Evolutionary conservation across 2,329 filamentous ascomycete genomes (phyloP), one percentile per base, ranked within the genome.

Genomic region (Sphaerulina musiva): DNA sequence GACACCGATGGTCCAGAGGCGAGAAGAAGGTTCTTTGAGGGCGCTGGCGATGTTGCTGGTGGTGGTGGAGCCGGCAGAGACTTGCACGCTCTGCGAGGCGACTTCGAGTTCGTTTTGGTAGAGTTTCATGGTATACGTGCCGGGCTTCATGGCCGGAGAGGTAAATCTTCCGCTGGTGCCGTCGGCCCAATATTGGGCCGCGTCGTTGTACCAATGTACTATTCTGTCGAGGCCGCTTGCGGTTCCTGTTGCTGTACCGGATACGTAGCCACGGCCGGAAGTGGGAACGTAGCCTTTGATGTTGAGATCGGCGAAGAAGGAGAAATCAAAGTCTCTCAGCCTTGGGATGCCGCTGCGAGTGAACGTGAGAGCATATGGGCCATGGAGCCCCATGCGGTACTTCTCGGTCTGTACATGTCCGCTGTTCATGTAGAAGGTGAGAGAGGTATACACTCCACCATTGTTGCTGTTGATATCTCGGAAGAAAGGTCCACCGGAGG

Each of bases 351-450:
- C 78, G 7, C 77, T 79, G 57, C 80, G 77, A 11, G 77, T 79
- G 68, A 86, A 86, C 7, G 74, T 69, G 66, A 86, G 74, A 2
- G 79, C 76, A 60, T 86, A 87, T 0, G 84, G 83, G 1, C 84
- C 83, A 64, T 85, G 81, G 41, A 87, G 73, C 3, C 84, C 83
- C 67, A 78, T 78, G 32, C 84, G 77, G 69, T 69, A 85, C 10
- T 70, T 65, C 64, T 87, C 84, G 1, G 82, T 86, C 66, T 81
- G 77, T 1, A 76, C 78, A 56, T 86, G 83, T 40, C 77, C 77
- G 11, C 79, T 83, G 73, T 86, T 86, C 76, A 85, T 84, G 72
- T 85, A 86, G 69, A 80, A 84, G 68, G 83, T 85, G 0, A 86
- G 73, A 53, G 75, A 80, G 36, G 73, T 83, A 58, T 75, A 79